Percentiles rank a stretch among this genome's conserved stretches.
phyloP scores from a whole-genome alignment of 2,329 filamentous ascomycete genomes.

The Aspergillus unguis region DNA sequence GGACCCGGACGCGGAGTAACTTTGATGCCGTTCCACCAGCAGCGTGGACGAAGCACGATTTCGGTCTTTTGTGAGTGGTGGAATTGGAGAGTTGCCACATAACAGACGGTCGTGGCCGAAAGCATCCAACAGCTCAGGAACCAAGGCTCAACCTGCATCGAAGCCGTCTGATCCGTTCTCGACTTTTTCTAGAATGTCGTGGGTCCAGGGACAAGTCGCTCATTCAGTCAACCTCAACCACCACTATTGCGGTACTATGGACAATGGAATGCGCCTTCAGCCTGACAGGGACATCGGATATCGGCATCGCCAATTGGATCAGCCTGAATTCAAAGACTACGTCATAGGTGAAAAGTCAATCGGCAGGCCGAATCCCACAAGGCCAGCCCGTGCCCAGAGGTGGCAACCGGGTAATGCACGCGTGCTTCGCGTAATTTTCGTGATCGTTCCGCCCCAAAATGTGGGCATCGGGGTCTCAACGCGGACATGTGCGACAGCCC shows the following conservation, averaged over 20 bases:
- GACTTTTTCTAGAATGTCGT: constrained; percentile 35
- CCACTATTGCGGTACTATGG: no score
- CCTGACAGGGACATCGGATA: constrained; percentile 4
- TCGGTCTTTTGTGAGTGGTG: constrained; percentile 2
- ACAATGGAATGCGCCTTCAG: no score
- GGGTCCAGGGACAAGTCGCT: constrained; percentile 19
- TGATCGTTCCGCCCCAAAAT: not conserved
- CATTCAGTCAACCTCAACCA: not conserved
- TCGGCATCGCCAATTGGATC: constrained; percentile 10
- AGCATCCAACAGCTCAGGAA: constrained; percentile 6
- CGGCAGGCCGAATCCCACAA: constrained; percentile 2
- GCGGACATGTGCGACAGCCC: no score
- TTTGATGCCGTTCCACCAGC: constrained; percentile 6
- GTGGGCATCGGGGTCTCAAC: no score
- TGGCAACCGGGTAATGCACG: constrained; percentile 11
- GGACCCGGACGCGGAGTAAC: constrained; percentile 9
- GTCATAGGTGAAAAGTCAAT: constrained; percentile 7
- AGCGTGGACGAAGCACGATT: constrained; percentile 1
- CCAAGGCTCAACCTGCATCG: constrained; percentile 11
- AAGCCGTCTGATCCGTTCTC: constrained; percentile 25
- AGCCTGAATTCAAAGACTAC: not conserved
- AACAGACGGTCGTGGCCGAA: constrained; percentile 4
- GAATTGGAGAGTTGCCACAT: not conserved
- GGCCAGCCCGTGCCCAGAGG: not conserved
- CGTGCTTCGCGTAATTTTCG: constrained; percentile 1